Evolutionary conservation across 2,329 filamentous ascomycete genomes (phyloP).

Genomic region (Blastomyces gilchristii): DNA sequence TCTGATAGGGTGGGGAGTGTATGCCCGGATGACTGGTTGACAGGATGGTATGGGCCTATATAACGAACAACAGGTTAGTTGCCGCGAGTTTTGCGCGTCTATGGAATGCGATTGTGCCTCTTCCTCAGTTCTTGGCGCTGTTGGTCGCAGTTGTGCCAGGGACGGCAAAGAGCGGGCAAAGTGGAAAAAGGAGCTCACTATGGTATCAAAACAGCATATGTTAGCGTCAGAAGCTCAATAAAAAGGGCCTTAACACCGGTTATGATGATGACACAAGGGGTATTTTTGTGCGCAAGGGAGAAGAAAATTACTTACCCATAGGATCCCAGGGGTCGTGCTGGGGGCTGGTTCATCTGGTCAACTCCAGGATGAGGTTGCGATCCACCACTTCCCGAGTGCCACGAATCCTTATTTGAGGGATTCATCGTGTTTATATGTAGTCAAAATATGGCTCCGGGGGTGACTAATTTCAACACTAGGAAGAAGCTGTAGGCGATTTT

Average conservation of each 20-base stretch:
- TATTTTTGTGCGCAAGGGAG: conserved; percentile 4
- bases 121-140: neutral
- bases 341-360: conserved; percentile 34
- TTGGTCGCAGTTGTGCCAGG: neutral
- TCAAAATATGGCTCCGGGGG: neutral
- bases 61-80: conserved; percentile 8
- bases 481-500: neutral
- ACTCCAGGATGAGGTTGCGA: conserved; percentile 34
- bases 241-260: conserved; percentile 11
- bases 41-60: conserved; percentile 34
- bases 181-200: conserved; percentile 4
- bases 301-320: conserved; percentile 31
- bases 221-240: conserved; percentile 5
- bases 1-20: conserved; percentile 39
- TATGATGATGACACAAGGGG: conserved; percentile 5
- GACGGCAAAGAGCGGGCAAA: neutral
- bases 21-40: conserved; percentile 34
- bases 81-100: neutral
- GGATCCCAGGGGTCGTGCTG: conserved; percentile 32
- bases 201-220: neutral
- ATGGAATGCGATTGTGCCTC: neutral
- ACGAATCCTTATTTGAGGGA: conserved; percentile 34
- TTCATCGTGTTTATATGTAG: conserved; percentile 27
- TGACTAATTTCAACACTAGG: neutral
- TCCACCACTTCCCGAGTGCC: conserved; percentile 32